These are phyloP conservation scores for Ophiocordyceps camponoti-leonardi DNA, from an alignment of 2,329 filamentous ascomycete species.

Conservation along the genomic window DNA sequence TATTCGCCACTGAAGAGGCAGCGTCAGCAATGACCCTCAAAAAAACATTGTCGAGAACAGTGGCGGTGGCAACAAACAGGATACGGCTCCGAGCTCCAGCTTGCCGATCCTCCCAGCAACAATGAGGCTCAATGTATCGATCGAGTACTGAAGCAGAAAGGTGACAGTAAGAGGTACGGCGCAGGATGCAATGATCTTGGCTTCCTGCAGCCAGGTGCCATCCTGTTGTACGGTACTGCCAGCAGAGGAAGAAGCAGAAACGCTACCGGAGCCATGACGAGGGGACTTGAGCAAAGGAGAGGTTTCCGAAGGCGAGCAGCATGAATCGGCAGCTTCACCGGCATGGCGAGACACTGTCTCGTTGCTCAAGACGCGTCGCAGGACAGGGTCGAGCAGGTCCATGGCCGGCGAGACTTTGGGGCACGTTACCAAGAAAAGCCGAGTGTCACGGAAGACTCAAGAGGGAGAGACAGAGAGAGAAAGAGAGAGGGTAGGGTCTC, in stretches of 20 bases:
- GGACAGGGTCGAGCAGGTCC: neutral
- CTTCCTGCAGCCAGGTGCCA: conserved; percentile 59
- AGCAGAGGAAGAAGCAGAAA: no score
- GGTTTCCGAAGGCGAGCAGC: neutral
- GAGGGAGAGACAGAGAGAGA: no score
- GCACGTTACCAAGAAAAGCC: no score
- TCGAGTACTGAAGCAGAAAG: conserved; percentile 60
- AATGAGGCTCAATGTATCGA: conserved; percentile 60
- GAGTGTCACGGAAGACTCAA: neutral
- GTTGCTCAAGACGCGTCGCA: no score
- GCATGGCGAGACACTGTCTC: no score
- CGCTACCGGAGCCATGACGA: conserved; percentile 16
- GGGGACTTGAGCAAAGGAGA: neutral
- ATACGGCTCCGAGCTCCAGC: conserved; percentile 25
- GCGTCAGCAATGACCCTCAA: fast-evolving
- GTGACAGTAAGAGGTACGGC: conserved; percentile 49
- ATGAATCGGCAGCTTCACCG: neutral
- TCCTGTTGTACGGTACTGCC: no score
- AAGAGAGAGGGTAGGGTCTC: neutral
- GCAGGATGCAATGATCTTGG: conserved; percentile 57
- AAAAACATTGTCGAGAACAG: fast-evolving
- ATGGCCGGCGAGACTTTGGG: neutral
- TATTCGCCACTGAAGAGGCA: conserved; percentile 26
- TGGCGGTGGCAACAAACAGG: conserved; percentile 8
- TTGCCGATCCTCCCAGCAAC: conserved; percentile 57